Conservation (phyloP, 169 alveolate species). For the Cryptosporidium muris region DNA sequence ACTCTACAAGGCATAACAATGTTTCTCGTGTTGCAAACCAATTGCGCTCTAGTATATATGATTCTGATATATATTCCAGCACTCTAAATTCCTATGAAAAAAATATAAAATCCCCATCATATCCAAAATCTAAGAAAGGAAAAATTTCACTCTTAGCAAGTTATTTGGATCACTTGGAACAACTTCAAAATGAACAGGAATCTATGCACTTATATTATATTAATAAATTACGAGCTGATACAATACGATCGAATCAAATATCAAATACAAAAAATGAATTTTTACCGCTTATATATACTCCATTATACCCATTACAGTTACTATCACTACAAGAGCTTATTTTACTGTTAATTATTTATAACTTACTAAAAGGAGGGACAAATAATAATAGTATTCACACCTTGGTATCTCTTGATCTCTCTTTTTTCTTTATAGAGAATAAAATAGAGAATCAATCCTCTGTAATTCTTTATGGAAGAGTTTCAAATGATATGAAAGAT, state of each 20-base stretch:
- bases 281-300: conserved; percentile 37
- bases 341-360: conserved; percentile 23
- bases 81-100: no score
- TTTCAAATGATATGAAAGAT: conserved; percentile 7
- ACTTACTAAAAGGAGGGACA: background rate
- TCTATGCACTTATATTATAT: background rate
- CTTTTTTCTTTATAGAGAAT: conserved; percentile 12
- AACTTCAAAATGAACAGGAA: no score
- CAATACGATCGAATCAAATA: conserved; percentile 1
- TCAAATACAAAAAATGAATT: background rate
- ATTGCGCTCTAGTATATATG: no score
- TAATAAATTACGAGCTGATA: conserved; percentile 34
- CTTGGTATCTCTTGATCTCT: background rate
- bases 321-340: conserved; percentile 27
- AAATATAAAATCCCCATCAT: no score
- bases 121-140: no score
- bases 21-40: no score
- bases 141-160: no score
- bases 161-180: no score
- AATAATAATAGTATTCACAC: background rate
- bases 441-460: background rate
- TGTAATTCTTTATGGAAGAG: conserved; percentile 26
- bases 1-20: no score
- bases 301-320: conserved; percentile 23
- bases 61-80: no score